Evolutionary conservation across 768 basidiomycete genomes (phyloP).

Genomic region (Cyathus striatus): DNA sequence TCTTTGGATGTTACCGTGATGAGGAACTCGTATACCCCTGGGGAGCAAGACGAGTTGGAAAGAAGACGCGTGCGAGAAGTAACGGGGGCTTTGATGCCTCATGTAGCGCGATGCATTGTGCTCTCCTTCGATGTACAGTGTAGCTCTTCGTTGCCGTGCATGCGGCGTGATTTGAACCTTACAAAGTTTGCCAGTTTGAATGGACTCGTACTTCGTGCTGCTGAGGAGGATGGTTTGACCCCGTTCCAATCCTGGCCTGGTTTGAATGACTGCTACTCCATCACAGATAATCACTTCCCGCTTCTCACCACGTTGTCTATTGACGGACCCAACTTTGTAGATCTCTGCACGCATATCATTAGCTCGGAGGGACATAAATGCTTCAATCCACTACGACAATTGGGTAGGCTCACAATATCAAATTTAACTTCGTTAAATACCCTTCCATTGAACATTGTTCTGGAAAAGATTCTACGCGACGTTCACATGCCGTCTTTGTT

Average conservation of each 20-base stretch:
- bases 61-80: conserved; percentile 2
- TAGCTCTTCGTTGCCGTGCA: conserved; percentile 10
- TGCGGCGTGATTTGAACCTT: conserved; percentile 8
- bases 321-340: conserved; percentile 13
- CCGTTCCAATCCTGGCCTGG: neutral
- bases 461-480: no score
- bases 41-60: conserved; percentile 2
- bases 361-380: no score
- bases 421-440: no score
- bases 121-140: conserved; percentile 5
- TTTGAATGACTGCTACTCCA: neutral
- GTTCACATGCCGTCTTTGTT: conserved; percentile 9
- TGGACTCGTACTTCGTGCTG: neutral
- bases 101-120: conserved; percentile 3
- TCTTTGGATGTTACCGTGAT: conserved; percentile 7
- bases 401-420: no score
- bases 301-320: conserved; percentile 9
- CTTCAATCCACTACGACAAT: no score
- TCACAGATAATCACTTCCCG: no score
- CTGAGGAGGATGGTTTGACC: no score
- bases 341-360: no score
- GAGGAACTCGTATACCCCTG: conserved; percentile 3
- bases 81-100: conserved; percentile 4
- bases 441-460: no score
- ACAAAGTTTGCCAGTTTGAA: conserved; percentile 4